phyloP scores from a whole-genome alignment of 1,139 yeast genomes.

The Saccharomyces hybrid region DNA sequence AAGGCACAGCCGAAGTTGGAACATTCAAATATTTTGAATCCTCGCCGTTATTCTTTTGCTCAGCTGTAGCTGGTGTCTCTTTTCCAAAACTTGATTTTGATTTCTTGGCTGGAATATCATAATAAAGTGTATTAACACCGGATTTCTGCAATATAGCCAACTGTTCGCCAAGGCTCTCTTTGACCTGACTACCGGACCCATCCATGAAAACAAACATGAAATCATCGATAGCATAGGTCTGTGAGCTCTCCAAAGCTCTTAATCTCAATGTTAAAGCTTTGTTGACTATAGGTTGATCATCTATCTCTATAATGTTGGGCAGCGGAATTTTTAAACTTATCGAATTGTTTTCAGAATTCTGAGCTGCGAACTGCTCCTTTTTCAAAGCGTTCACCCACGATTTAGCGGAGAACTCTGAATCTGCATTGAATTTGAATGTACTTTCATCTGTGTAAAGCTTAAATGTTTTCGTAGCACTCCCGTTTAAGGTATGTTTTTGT shows the following conservation, averaged over 20 bases:
- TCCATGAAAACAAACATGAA: conserved; percentile 62
- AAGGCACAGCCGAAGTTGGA: neutral
- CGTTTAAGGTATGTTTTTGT: conserved; percentile 13
- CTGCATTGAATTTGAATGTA: conserved; percentile 63
- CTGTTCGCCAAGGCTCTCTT: conserved; percentile 12
- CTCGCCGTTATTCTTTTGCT: neutral
- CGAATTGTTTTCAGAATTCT: conserved; percentile 56
- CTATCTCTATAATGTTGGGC: conserved; percentile 56
- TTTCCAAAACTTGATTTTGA: conserved; percentile 10
- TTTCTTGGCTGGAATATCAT: conserved; percentile 8
- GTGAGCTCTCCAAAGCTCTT: conserved; percentile 45
- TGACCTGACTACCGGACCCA: conserved; percentile 31
- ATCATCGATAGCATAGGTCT: conserved; percentile 52
- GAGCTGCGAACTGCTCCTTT: conserved; percentile 66
- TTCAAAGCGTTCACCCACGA: conserved; percentile 74
- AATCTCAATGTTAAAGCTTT: conserved; percentile 41
- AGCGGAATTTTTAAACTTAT: conserved; percentile 75
- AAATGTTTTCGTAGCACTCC: conserved; percentile 33
- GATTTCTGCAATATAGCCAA: conserved; percentile 10
- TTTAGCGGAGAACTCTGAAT: conserved; percentile 62
- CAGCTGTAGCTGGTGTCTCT: neutral
- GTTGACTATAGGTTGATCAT: conserved; percentile 44
- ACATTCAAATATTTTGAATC: neutral
- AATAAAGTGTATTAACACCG: conserved; percentile 9
- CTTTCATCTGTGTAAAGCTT: conserved; percentile 50